Base-by-base conservation (phyloP, 1,284 basidiomycete genomes). In the Heliocybe sulcata region DNA sequence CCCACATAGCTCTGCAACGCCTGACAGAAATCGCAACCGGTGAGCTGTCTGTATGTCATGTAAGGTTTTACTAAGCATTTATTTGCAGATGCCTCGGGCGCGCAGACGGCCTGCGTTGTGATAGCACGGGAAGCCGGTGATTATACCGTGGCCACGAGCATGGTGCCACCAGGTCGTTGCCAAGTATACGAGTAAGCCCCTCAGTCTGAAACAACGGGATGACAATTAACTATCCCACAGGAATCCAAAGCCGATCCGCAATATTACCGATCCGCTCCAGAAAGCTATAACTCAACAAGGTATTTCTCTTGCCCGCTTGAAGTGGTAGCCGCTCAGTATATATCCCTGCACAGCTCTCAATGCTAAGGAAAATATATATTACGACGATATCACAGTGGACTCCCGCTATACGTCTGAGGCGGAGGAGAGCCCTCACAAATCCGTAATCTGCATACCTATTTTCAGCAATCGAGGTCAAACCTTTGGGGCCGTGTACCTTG, bases 401-500 rank as follows among this genome's bases (percentile, higher is more conserved):
- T 77, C 83, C 14, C 77, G 83, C 33, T 87, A 86, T 62, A 77
- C 83, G 0, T 77, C 82, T 1, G 83, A 86, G 63, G 82, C 85
- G 16, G 74, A 76, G 25, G 79, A 82, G 63, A 82, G 80, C 23
- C 63, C 67, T 10, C 74, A 82, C 62, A 73, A 81, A 50, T 82
- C 83, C 26, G 80, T 85, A 9, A 75, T 87, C 29, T 87, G 84
- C 62, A 67, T 87, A 10, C 85, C 85, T 0, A 83, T 87, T 51
- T 83, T 83, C 64, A 82, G 83, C 62, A 87, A 87, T 61, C 79
- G 84, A 26, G 83, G 83, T 14, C 84, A 87, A 63, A 86, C 83
- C 6, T 74, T 74, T 56, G 74, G 74, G 19, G 72, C 70, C 19
- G 62, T 75, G 31, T 75, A 72, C 55, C 59, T 86, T 38, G 80